phyloP scores from a whole-genome alignment of 2,329 filamentous ascomycete species.

The Xylariaceae sp. region DNA sequence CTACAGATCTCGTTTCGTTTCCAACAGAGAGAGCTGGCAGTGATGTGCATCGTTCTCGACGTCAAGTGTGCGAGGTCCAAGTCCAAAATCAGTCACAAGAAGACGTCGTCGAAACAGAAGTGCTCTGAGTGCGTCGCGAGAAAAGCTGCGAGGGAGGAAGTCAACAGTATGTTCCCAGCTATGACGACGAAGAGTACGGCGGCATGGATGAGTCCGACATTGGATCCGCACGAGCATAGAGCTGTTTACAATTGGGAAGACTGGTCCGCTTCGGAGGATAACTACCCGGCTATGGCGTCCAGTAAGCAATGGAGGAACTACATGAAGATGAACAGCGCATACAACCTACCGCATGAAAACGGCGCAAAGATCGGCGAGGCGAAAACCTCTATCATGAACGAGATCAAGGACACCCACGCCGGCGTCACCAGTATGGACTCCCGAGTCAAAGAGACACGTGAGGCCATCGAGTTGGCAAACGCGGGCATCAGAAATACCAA shows the following conservation, averaged over 20 bases:
- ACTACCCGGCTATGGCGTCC: constrained; percentile 19
- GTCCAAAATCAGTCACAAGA: constrained; percentile 5
- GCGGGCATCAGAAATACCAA: constrained; percentile 12
- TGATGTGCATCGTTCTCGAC: constrained; percentile 14
- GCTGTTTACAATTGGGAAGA: constrained; percentile 7
- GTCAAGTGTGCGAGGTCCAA: constrained; percentile 15
- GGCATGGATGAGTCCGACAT: constrained; percentile 2
- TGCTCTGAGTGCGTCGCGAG: constrained; percentile 10
- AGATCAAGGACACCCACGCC: constrained; percentile 20
- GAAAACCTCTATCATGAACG: constrained; percentile 11
- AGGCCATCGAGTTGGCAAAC: constrained; percentile 13
- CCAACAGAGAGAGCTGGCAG: neutral
- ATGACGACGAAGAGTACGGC: neutral
- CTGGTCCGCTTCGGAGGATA: constrained; percentile 15
- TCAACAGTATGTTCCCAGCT: constrained; percentile 1
- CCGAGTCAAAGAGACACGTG: constrained; percentile 16
- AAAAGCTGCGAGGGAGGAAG: constrained; percentile 4
- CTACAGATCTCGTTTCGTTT: neutral
- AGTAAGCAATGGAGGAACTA: constrained; percentile 22
- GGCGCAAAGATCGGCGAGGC: constrained; percentile 17
- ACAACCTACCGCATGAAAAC: constrained; percentile 16
- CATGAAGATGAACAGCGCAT: constrained; percentile 15
- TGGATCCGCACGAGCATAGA: neutral
- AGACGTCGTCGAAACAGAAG: constrained; percentile 4
- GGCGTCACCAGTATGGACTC: constrained; percentile 13